phyloP scores from a whole-genome alignment of 176 grass and related monocot species.

The Coix lacrymajobi region DNA sequence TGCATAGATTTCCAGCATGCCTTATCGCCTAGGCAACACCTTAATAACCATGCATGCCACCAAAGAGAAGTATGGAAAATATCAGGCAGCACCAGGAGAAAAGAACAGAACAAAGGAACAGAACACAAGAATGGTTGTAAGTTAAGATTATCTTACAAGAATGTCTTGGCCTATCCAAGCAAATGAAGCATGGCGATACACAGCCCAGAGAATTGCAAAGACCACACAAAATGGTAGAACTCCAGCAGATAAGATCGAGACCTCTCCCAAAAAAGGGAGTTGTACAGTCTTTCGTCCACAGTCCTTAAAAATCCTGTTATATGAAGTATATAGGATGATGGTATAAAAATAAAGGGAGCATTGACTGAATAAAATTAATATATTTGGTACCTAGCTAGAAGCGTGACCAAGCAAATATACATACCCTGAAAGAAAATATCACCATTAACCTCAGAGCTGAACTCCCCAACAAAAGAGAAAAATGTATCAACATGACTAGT shows the following conservation, averaged over 20 bases:
- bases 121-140: neutral
- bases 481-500: constrained; percentile 20
- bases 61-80: constrained; percentile 1
- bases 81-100: neutral
- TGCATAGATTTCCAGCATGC: neutral
- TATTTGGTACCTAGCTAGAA: constrained; percentile 62
- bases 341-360: constrained; percentile 4
- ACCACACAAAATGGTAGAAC: constrained; percentile 56
- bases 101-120: neutral
- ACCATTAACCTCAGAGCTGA: neutral
- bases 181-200: constrained; percentile 72
- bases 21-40: neutral
- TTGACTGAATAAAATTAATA: constrained; percentile 7
- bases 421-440: constrained; percentile 68
- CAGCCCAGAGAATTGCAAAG: constrained; percentile 86
- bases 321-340: constrained; percentile 8
- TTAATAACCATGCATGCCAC: neutral
- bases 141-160: constrained; percentile 53
- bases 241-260: constrained; percentile 58
- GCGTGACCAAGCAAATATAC: constrained; percentile 79
- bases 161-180: constrained; percentile 98
- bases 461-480: neutral
- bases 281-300: constrained; percentile 64
- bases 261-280: constrained; percentile 61
- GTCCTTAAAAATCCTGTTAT: constrained; percentile 64